Conservation (phyloP, 2,329 filamentous ascomycete species). For the Harringtonia aguacate region DNA sequence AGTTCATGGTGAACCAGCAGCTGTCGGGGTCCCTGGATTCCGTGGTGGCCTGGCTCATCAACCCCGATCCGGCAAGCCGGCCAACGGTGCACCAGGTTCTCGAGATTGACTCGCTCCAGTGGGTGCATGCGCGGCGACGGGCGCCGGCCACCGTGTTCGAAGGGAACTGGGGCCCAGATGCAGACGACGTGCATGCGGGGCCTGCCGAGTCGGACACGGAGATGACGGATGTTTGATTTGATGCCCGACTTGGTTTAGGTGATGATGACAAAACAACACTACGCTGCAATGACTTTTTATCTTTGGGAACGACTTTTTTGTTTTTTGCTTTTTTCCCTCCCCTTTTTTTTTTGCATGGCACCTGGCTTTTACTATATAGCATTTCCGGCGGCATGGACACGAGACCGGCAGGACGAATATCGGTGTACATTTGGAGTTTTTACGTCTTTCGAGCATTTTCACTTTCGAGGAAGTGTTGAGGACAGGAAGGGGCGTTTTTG, state of each 20-base stretch:
- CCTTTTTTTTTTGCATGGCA: background rate
- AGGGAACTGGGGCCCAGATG: conserved; percentile 85
- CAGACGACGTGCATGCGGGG: conserved; percentile 19
- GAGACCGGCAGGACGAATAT: background rate
- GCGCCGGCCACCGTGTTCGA: conserved; percentile 93
- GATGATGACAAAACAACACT: too few species aligned
- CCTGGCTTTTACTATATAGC: conserved; percentile 2
- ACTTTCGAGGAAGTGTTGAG: background rate
- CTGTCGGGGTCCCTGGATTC: conserved; percentile 70
- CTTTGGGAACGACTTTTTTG: background rate
- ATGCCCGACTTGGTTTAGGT: too few species aligned
- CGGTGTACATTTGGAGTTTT: conserved; percentile 5
- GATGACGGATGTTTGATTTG: conserved; percentile 49
- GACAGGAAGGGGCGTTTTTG: background rate
- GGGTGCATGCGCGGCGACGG: conserved; percentile 66
- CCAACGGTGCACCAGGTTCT: conserved; percentile 68
- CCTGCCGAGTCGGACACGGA: conserved; percentile 35
- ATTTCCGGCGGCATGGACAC: conserved; percentile 9
- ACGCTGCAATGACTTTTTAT: conserved; percentile 11
- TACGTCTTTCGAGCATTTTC: conserved; percentile 4
- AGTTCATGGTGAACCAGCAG: conserved; percentile 74
- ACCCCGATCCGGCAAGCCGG: conserved; percentile 59
- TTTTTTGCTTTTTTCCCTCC: background rate
- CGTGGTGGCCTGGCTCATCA: conserved; percentile 82
- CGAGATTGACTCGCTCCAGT: conserved; percentile 61